Evolutionary conservation across 164 flowering plant genomes (phyloP), one percentile per base, ranked within the genome.

Genomic region (Paratinospora sagittata): DNA sequence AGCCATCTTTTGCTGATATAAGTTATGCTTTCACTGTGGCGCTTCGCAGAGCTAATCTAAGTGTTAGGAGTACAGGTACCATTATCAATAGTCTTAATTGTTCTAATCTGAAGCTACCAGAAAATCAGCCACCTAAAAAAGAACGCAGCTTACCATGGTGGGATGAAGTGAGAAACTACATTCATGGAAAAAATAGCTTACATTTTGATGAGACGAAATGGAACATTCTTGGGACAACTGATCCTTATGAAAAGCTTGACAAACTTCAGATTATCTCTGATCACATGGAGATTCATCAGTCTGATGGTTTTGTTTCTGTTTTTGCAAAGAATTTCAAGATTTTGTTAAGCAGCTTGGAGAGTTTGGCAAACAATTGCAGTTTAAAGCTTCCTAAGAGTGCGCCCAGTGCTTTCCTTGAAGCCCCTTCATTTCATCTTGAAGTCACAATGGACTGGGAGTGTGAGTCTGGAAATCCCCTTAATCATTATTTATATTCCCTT

Each of bases 71-170:
- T 73, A 19, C 43, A 76, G 63, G 57, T 57, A 24, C 73, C 36
- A 17, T 24, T 52, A 13, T 58, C 41, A 69, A 74, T 23, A 79
- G 72, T 76, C 80, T 83, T 69, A 77, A 69, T 78, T 65, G 68
- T 36, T 52, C 60, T 52, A 3, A 52, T 52, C 60, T 52, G 23
- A 52, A 52, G 60, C 60, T 52, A 16, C 60, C 23, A n/a, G 47
- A 27, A 52, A 34, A 71, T 78, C 87, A 72, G 63, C 97, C 91
- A 2, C 93, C 96, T 8, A 96, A 91, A 81, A 96, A 90, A 78
- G 99, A 96, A 70, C 79, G 82, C 63, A 93, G 94, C 84, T 87
- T 96, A 69, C 99, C 99, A 49, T 96, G 99, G 99, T 96, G 99
- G 99, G 99, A 96, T 82, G 99, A 96, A 47, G 79, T 90, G 69